Evolutionary conservation across 345 rosid genomes (phyloP), one percentile per base, ranked within the genome.

Genomic region (Heritiera littoralis): DNA sequence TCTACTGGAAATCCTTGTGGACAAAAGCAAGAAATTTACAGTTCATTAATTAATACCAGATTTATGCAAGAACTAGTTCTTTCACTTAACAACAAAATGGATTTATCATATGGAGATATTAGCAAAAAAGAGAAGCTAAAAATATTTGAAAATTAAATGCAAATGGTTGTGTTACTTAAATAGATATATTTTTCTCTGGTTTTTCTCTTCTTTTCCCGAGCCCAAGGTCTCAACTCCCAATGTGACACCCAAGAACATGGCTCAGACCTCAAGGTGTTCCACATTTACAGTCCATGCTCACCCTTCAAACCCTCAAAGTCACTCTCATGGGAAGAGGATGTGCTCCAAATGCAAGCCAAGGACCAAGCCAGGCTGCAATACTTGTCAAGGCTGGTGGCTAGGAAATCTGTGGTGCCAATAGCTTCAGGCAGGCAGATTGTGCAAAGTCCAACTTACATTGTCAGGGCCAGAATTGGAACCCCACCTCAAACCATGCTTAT

Each of bases 381-480:
- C 84, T 80, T 94, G 82, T 84, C 97, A 3, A 94, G 91, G 84
- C 91, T 91, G 2, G 97, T 85, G 69, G 92, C 88, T 12, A 77
- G 59, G 84, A 94, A 81, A 75, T 85, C 98, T 7, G 85, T 87
- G 8, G 97, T 92, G 83, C 99, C 99, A 0, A 84, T 96, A n/a
- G 99, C 99, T 52, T 88, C 99, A 0, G 99, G 97, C 65, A 85
- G 95, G 41, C 91, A 85, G 87, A 87, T 90, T 49, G 66, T 83
- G 7, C 99, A 94, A 89, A 94, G 91, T 81, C 95, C 98, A n/a
- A 92, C 94, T 48, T 96, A 96, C 60, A 83, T 96, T 69, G 92
- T 90, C 28, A 86, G 88, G 81, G 92, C 90, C 45, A 88, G 88
- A 60, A 84, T 96, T 17, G 99, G 99, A 18, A 91, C 95, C 9